Base-by-base conservation (phyloP, 2,329 filamentous ascomycete genomes). In the Microsporum audouinii region DNA sequence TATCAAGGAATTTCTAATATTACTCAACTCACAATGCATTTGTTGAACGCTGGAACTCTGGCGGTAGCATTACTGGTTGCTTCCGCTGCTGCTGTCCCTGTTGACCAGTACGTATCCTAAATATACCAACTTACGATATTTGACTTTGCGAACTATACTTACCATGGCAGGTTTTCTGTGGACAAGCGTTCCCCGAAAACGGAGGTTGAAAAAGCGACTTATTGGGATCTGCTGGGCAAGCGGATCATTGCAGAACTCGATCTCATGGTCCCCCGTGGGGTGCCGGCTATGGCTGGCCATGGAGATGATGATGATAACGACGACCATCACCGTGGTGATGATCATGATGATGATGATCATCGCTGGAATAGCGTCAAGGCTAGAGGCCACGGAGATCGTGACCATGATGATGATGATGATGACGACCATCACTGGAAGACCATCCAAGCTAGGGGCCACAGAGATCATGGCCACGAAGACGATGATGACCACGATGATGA, bases 1-100 rank as follows among this genome's bases (percentile, higher is more conserved):
- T 55, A 34, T 12, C 3, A 36, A 51, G 12, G 5, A 17, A 36
- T 36, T 10, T n/a, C n/a, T 17, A 36, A 55, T 31, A 31, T 23
- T 38, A 34, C 31, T 55, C n/a, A n/a, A 55, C 5, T 36, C 29
- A n/a, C 51, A 38, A 55, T 55, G 51, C 51, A 55, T 55, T n/a
- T 55, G 10, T 47, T 47, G 43, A 23, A 36, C 33, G 31, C 12
- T 17, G 51, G 51, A n/a, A 55, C 51, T n/a, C 6, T 55, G 7
- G 51, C 51, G 51, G 51, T 55, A 36, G 51, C 51, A 14, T 55
- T 55, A 55, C 51, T 55, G 31, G 51, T 36, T 55, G 51, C 51
- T 36, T 55, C 51, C 33, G 51, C 31, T 10, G 51, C 31, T n/a
- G 51, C 51, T 17, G 51, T 34, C n/a, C 51, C 51, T 23, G 51